Base-by-base conservation (phyloP, 2,329 filamentous ascomycete species). In the Boeremia exigua region DNA sequence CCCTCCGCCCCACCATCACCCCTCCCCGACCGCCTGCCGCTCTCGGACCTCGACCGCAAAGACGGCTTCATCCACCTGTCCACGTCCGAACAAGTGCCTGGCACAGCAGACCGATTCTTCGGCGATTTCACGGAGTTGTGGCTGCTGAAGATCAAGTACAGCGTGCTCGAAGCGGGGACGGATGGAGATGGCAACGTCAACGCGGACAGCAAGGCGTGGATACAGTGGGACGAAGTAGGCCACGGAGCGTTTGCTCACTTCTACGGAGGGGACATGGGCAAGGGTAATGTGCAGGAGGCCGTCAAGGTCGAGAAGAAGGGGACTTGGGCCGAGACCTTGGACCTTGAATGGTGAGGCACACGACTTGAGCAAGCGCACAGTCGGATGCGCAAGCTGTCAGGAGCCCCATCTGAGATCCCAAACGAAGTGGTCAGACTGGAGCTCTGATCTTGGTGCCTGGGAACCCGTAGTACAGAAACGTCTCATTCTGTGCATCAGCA, bases 31-130 rank as follows among this genome's bases (percentile, higher is more conserved):
- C 73, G 77, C 54, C 83, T 84, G 48, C 84, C 86, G 12, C 78
- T 84, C 56, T 88, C 85, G 11, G 81, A 83, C 30, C 81, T 87
- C 39, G 86, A 88, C 70, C 72, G 74, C 60, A 79, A 82, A 32
- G 85, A 88, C 66, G 85, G 85, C 44, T 88, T 86, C 71, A 77
- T 88, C 29, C 86, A 88, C 62, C 71, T 88, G 14, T 87, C 85
- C 67, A 84, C 81, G 0, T 78, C 81, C 2, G 73, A 74, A 33
- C 86, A 88, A 77, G 70, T 72, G 1, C 63, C 71, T 38, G 65
- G 67, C 17, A 74, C 72, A n/a, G 67, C 68, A 27, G 70, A 69
- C 48, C 67, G 67, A 23, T 75, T 72, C 58, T 76, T 75, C 54
- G 68, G 63, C 14, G 54, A 72, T 11, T 58, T 60, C 9, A 60